Evolutionary conservation across 805 yeast genomes (phyloP).

Genomic region (Cyberlindnera suaveolens): DNA sequence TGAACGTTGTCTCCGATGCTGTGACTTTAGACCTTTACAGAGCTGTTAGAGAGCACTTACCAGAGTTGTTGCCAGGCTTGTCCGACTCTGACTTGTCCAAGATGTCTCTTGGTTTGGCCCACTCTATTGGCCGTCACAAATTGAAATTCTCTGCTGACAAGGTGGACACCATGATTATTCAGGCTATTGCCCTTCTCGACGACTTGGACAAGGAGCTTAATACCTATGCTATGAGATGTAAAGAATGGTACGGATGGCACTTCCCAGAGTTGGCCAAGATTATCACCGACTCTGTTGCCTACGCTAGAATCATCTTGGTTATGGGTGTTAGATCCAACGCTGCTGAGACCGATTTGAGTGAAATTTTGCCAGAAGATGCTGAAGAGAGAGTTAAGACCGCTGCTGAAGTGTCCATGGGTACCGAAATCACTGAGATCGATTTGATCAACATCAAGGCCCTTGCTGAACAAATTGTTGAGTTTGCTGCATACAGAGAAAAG

Average conservation of each 20-base stretch:
- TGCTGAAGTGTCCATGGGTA: conserved; percentile 99
- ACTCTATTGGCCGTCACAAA: conserved; percentile 97
- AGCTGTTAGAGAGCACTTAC: conserved; percentile 90
- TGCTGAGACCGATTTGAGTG: conserved; percentile 82
- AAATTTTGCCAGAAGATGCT: conserved; percentile 85
- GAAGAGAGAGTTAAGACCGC: conserved; percentile 92
- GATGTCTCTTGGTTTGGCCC: conserved; percentile 98
- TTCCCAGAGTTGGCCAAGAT: conserved; percentile 99
- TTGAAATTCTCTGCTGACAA: conserved; percentile 96
- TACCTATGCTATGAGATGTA: conserved; percentile 97
- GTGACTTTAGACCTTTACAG: conserved; percentile 92
- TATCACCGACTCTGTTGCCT: conserved; percentile 91
- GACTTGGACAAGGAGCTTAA: conserved; percentile 96
- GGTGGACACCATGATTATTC: conserved; percentile 98
- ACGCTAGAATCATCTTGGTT: conserved; percentile 85
- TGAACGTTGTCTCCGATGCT: conserved; percentile 88
- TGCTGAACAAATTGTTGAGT: conserved; percentile 95
- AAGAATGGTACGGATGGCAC: conserved; percentile 99
- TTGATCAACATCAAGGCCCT: conserved; percentile 80
- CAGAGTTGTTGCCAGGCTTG: conserved; percentile 91
- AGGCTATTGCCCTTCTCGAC: conserved; percentile 94
- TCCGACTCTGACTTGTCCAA: conserved; percentile 78
- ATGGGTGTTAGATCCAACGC: conserved; percentile 96
- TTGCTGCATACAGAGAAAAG: conserved; percentile 95
- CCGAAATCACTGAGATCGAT: conserved; percentile 92